These are phyloP conservation scores for Lentinula raphanica DNA, from an alignment of 768 basidiomycete species.

Conservation along the genomic window DNA sequence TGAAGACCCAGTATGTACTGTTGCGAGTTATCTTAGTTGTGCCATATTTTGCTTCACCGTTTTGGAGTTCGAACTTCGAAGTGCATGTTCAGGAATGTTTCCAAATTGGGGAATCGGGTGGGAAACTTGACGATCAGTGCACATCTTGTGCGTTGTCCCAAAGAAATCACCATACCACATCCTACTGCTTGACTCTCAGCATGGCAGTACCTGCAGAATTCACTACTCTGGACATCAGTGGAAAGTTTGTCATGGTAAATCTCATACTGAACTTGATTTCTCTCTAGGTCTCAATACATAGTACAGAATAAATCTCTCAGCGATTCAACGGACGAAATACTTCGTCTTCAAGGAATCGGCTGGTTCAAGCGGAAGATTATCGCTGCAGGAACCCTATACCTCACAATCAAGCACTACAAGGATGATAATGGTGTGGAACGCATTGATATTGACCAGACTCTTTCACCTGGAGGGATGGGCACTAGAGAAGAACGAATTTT, in stretches of 20 bases:
- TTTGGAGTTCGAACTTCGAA: too few relatives aligned
- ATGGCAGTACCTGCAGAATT: conserved; percentile 68
- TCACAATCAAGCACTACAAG: conserved; percentile 59
- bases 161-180: too few relatives aligned
- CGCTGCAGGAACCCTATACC: conserved; percentile 47
- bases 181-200: neutral
- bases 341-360: conserved; percentile 64
- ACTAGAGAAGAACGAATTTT: neutral
- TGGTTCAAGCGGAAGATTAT: conserved; percentile 71
- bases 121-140: too few relatives aligned
- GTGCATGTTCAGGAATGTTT: too few relatives aligned
- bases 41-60: too few relatives aligned
- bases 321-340: conserved; percentile 56
- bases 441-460: conserved; percentile 56
- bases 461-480: conserved; percentile 6
- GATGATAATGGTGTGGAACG: conserved; percentile 55
- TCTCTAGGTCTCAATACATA: neutral
- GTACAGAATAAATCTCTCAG: conserved; percentile 69
- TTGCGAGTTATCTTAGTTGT: too few relatives aligned
- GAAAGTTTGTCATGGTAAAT: conserved; percentile 58
- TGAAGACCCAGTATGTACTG: too few relatives aligned
- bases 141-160: too few relatives aligned
- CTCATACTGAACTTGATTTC: neutral
- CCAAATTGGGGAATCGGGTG: too few relatives aligned
- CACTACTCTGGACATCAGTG: conserved; percentile 55